phyloP scores from a whole-genome alignment of 2,329 filamentous ascomycete species.

The Pseudogymnoascus sp. region DNA sequence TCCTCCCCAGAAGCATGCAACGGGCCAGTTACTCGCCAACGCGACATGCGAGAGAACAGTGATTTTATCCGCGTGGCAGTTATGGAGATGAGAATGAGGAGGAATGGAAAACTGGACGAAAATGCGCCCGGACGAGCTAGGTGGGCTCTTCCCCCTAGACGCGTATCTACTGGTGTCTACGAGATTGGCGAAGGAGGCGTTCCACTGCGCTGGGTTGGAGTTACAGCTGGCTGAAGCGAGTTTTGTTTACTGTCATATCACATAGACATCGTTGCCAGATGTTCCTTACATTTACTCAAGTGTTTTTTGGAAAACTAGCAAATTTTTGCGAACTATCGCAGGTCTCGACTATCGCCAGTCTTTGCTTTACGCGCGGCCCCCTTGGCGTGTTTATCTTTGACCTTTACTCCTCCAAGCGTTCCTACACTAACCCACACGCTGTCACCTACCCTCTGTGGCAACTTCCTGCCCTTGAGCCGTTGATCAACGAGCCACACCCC shows the following conservation, averaged over 20 bases:
- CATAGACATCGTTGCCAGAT: not conserved
- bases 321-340: not conserved
- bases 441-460: constrained; percentile 61
- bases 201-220: constrained; percentile 50
- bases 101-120: constrained; percentile 57
- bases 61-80: constrained; percentile 66
- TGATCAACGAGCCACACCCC: constrained; percentile 80
- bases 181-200: constrained; percentile 51
- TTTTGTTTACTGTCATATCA: not conserved
- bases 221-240: constrained; percentile 20
- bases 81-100: constrained; percentile 66
- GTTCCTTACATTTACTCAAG: not conserved
- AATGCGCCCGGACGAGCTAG: constrained; percentile 59
- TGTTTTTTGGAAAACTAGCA: not conserved
- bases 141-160: constrained; percentile 60
- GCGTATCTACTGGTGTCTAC: constrained; percentile 46
- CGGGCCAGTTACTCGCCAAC: constrained; percentile 47
- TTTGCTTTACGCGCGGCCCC: not conserved
- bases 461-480: constrained; percentile 68
- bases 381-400: constrained; percentile 14
- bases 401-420: constrained; percentile 32
- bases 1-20: constrained; percentile 24
- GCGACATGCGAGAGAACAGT: constrained; percentile 62
- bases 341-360: not conserved
- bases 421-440: constrained; percentile 69